Conservation (phyloP, 768 basidiomycete species). For the Tylopilus sp. region DNA sequence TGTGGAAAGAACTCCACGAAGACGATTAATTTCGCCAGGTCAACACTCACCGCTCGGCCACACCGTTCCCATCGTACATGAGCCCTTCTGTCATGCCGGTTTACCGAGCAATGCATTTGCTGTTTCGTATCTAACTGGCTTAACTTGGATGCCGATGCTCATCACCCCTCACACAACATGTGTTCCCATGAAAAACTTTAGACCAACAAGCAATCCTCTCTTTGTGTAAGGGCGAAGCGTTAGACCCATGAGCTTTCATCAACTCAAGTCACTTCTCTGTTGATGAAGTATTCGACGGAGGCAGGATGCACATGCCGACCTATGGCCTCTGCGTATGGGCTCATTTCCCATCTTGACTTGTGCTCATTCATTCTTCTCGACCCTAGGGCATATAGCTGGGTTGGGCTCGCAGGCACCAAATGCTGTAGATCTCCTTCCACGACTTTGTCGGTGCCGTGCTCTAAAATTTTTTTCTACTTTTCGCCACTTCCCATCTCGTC, state of each 20-base stretch:
- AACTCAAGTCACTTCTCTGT: neutral
- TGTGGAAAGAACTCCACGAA: slow-evolving; percentile 57
- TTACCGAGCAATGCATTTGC: neutral
- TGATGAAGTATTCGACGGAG: slow-evolving; percentile 26
- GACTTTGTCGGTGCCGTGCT: no score
- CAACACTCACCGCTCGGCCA: neutral
- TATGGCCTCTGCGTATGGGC: slow-evolving; percentile 27
- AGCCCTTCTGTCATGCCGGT: neutral
- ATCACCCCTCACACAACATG: neutral
- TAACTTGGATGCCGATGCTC: neutral
- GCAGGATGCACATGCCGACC: slow-evolving; percentile 30
- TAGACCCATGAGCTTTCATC: neutral
- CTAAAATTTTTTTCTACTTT: slow-evolving; percentile 17
- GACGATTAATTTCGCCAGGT: slow-evolving; percentile 29
- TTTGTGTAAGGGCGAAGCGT: neutral
- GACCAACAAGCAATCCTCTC: neutral
- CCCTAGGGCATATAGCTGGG: slow-evolving; percentile 25
- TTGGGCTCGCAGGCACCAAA: slow-evolving; percentile 23
- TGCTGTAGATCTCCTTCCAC: slow-evolving; percentile 21
- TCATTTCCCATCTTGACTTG: neutral
- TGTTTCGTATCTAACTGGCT: slow-evolving; percentile 1
- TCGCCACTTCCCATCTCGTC: slow-evolving; percentile 33
- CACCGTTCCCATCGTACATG: neutral
- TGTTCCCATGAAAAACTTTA: neutral
- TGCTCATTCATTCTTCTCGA: neutral